Percentiles rank a stretch among this genome's conserved stretches.
Conservation (phyloP, 2,329 filamentous ascomycete genomes). For the Metarhizium sp. region DNA sequence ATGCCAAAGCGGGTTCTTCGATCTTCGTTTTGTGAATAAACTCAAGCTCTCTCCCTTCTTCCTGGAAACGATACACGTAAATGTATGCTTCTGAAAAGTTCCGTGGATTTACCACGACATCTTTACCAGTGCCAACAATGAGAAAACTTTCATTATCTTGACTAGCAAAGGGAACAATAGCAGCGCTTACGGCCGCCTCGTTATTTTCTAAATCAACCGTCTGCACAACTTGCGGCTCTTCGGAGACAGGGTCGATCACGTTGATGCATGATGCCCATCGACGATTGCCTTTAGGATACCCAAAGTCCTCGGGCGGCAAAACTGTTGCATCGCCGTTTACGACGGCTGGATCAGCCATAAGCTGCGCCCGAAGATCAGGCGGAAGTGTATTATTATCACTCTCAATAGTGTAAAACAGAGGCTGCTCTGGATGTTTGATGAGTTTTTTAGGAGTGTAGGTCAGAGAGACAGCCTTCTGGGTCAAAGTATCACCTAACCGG, state of each 20-base stretch:
- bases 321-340: slow-evolving; percentile 64
- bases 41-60: slow-evolving; percentile 79
- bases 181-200: slow-evolving; percentile 81
- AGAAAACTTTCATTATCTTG: slow-evolving; percentile 85
- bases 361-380: slow-evolving; percentile 62
- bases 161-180: slow-evolving; percentile 75
- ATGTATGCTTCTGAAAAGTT: slow-evolving; percentile 74
- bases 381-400: slow-evolving; percentile 87
- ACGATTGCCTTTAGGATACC: slow-evolving; percentile 71
- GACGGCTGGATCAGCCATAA: slow-evolving; percentile 61
- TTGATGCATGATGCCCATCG: slow-evolving; percentile 97
- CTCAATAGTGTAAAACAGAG: slow-evolving; percentile 90
- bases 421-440: slow-evolving; percentile 76
- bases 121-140: slow-evolving; percentile 89
- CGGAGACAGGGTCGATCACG: slow-evolving; percentile 71
- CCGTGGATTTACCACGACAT: slow-evolving; percentile 71
- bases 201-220: slow-evolving; percentile 81
- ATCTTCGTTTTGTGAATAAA: slow-evolving; percentile 96
- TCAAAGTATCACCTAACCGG: slow-evolving; percentile 73
- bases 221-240: slow-evolving; percentile 61
- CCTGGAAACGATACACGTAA: slow-evolving; percentile 83
- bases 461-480: slow-evolving; percentile 77
- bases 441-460: slow-evolving; percentile 86
- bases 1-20: slow-evolving; percentile 79
- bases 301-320: slow-evolving; percentile 74